phyloP scores from a whole-genome alignment of 495 filamentous ascomycete genomes.

The Stereocaulon alpinum region DNA sequence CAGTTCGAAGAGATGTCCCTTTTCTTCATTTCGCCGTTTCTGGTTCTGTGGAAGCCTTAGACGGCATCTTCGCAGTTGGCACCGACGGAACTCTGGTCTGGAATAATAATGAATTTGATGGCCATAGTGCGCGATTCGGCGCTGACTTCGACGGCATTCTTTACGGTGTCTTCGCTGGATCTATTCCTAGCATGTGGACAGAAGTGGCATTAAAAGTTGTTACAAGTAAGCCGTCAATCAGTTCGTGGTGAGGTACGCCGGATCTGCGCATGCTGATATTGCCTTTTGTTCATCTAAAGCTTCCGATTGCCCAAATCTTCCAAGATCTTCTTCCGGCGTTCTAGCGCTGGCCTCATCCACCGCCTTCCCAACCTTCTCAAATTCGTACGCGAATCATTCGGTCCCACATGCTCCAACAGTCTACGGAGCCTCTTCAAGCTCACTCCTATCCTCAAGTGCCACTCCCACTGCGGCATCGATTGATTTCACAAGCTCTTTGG shows the following conservation, averaged over 20 bases:
- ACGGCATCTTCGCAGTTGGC: conserved; percentile 9
- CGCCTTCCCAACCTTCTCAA: background rate
- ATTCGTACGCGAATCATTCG: background rate
- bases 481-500: too few relatives aligned
- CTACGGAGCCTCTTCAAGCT: too few relatives aligned
- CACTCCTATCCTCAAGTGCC: too few relatives aligned
- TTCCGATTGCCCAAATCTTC: background rate
- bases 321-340: background rate
- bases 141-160: conserved; percentile 1
- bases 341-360: too few relatives aligned
- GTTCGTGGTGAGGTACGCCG: too few relatives aligned
- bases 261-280: background rate
- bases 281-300: background rate
- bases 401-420: too few relatives aligned
- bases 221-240: background rate
- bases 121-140: conserved; percentile 9
- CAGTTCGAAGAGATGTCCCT: background rate
- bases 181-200: conserved; percentile 4
- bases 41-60: background rate
- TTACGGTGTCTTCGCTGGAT: conserved; percentile 9
- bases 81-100: conserved; percentile 5
- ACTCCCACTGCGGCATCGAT: too few relatives aligned
- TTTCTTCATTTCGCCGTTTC: conserved; percentile 8
- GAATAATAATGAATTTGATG: conserved; percentile 11
- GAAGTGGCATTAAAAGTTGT: conserved; percentile 3